These are phyloP conservation scores for Aureobasidium uvarum DNA, from an alignment of 2,329 filamentous ascomycete species.

Conservation along the genomic window DNA sequence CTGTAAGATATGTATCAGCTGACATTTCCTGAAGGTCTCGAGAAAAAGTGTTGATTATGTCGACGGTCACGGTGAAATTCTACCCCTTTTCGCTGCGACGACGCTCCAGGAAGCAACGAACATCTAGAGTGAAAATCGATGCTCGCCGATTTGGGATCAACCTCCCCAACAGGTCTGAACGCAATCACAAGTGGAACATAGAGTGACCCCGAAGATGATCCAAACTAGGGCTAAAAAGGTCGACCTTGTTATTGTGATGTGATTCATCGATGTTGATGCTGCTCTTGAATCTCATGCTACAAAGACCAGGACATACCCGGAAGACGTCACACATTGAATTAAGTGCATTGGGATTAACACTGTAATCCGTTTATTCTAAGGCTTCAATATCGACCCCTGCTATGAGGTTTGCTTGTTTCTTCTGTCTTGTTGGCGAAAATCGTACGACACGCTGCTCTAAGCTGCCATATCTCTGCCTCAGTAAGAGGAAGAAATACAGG, in stretches of 20 bases:
- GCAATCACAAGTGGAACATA: background rate
- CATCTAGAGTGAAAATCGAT: background rate
- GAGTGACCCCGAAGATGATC: background rate
- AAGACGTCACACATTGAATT: background rate
- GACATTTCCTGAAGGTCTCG: no score
- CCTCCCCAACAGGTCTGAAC: background rate
- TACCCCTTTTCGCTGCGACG: background rate
- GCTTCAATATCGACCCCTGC: no score
- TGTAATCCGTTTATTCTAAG: no score
- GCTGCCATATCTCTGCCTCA: no score
- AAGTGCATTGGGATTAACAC: background rate
- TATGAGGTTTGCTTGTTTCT: no score
- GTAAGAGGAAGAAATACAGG: no score
- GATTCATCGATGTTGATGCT: background rate
- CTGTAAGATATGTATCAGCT: no score
- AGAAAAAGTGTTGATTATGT: no score
- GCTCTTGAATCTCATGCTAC: background rate
- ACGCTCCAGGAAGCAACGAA: background rate
- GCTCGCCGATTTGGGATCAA: background rate
- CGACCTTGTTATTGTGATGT: background rate
- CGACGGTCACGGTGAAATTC: no score
- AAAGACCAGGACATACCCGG: background rate
- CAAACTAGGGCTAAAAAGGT: background rate
- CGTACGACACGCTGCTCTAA: no score
- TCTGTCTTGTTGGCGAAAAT: no score